Conservation (phyloP, 257 asterid genomes). For the Solanum phureja region DNA sequence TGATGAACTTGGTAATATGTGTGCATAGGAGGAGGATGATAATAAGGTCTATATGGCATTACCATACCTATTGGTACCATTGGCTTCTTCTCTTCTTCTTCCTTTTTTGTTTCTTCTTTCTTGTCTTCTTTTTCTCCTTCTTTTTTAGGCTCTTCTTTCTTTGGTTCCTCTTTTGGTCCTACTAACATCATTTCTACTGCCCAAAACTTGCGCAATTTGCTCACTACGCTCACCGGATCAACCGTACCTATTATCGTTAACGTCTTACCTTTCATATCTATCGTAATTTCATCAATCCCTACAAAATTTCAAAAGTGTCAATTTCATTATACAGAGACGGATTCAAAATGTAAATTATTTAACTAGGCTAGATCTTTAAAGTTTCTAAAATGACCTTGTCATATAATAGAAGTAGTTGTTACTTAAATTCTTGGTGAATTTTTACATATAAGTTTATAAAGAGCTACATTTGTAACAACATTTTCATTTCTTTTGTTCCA, state of each 20-base stretch:
- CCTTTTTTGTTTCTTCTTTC: slow-evolving; percentile 23
- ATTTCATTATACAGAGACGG: background rate
- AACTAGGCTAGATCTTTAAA: background rate
- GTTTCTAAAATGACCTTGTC: background rate
- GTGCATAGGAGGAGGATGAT: slow-evolving; percentile 1
- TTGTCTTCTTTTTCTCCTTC: background rate
- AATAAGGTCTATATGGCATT: slow-evolving; percentile 39
- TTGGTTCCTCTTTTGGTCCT: slow-evolving; percentile 53
- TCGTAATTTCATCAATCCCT: slow-evolving; percentile 67
- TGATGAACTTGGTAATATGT: slow-evolving; percentile 22
- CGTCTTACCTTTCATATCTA: slow-evolving; percentile 63
- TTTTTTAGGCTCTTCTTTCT: slow-evolving; percentile 28
- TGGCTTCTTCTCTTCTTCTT: slow-evolving; percentile 9
- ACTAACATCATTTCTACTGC: slow-evolving; percentile 45
- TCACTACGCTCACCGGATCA: slow-evolving; percentile 64
- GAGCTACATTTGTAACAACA: background rate
- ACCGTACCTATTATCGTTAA: slow-evolving; percentile 70
- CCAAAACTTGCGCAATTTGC: slow-evolving; percentile 75
- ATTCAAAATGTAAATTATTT: background rate
- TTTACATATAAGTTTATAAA: background rate
- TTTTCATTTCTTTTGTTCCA: background rate
- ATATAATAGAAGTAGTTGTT: background rate
- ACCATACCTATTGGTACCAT: slow-evolving; percentile 18
- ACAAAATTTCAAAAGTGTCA: background rate
- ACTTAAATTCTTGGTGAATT: background rate